These are phyloP conservation scores for Lactifluus hygrophoroides DNA, from an alignment of 768 basidiomycete genomes.

Conservation along the genomic window DNA sequence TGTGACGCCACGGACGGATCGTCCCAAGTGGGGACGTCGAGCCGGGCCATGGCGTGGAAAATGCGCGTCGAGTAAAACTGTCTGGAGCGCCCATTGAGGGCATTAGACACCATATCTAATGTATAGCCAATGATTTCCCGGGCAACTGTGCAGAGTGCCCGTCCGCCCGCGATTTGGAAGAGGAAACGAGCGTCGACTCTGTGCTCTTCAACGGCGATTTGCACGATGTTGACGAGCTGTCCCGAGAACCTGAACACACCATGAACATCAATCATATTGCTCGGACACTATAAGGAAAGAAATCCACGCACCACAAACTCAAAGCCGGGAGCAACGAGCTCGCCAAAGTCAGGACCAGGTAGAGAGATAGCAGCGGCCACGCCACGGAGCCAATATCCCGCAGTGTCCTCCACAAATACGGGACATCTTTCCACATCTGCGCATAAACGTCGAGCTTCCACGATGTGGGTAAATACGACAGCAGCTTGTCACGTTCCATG, in stretches of 20 bases:
- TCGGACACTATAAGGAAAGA: not conserved
- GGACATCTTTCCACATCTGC: constrained; percentile 42
- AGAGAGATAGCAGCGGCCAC: constrained; percentile 4
- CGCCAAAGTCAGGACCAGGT: not conserved
- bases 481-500: constrained; percentile 41
- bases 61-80: constrained; percentile 53
- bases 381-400: not conserved
- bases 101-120: constrained; percentile 33
- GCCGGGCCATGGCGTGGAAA: constrained; percentile 57
- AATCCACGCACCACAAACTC: constrained; percentile 4
- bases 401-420: constrained; percentile 58
- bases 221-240: constrained; percentile 10
- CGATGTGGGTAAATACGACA: constrained; percentile 33
- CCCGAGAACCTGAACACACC: constrained; percentile 1
- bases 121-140: constrained; percentile 37
- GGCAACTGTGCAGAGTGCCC: constrained; percentile 42
- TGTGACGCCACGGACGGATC: constrained; percentile 60
- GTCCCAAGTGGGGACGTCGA: constrained; percentile 70
- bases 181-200: constrained; percentile 9
- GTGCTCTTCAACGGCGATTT: constrained; percentile 12
- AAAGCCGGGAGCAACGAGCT: constrained; percentile 3
- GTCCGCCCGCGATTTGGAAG: constrained; percentile 32
- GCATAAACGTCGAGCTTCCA: constrained; percentile 39
- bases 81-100: constrained; percentile 53
- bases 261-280: not conserved